Percentiles rank a stretch among this genome's conserved stretches.
These are phyloP conservation scores for Nematocida homosporus DNA, from an alignment of 371 early-diverging fungal genomes.

Conservation along the genomic window DNA sequence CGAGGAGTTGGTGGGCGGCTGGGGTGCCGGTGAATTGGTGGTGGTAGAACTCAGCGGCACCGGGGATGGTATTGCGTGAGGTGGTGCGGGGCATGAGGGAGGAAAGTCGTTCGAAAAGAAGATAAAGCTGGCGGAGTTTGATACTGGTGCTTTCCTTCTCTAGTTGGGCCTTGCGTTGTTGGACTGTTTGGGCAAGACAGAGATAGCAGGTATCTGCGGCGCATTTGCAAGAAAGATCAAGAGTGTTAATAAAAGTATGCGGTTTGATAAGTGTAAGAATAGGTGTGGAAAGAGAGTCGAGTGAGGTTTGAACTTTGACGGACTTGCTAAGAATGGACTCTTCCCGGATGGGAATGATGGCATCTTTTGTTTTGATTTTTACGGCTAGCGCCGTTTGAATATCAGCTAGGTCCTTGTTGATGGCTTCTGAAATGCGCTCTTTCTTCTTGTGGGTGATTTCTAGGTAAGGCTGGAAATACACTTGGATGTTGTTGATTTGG, in stretches of 20 bases:
- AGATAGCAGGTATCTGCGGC: constrained; percentile 26
- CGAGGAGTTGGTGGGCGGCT: constrained; percentile 42
- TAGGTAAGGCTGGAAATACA: constrained; percentile 50
- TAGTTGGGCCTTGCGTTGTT: constrained; percentile 4
- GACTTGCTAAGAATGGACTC: constrained; percentile 31
- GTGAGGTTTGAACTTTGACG: not conserved
- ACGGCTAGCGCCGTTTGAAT: constrained; percentile 33
- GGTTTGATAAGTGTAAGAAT: constrained; percentile 49
- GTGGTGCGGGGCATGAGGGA: constrained; percentile 14
- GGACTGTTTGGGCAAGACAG: constrained; percentile 26
- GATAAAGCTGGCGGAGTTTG: constrained; percentile 34
- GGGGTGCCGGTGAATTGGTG: constrained; percentile 10
- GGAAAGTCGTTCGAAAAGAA: constrained; percentile 36
- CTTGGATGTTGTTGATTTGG: constrained; percentile 35
- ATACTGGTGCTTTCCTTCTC: constrained; percentile 54
- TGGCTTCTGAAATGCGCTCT: constrained; percentile 6
- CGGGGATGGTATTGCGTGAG: constrained; percentile 10
- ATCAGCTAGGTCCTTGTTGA: constrained; percentile 3
- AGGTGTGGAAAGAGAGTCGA: constrained; percentile 25
- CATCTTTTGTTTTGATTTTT: constrained; percentile 10
- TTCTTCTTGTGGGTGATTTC: constrained; percentile 18
- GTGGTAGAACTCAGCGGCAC: constrained; percentile 47
- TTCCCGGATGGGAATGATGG: constrained; percentile 36
- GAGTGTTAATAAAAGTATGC: constrained; percentile 10
- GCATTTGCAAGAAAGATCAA: constrained; percentile 16